Percentiles rank a stretch among this genome's conserved stretches.
phyloP scores from a whole-genome alignment of 1,139 yeast species.

The Pichia sp. region DNA sequence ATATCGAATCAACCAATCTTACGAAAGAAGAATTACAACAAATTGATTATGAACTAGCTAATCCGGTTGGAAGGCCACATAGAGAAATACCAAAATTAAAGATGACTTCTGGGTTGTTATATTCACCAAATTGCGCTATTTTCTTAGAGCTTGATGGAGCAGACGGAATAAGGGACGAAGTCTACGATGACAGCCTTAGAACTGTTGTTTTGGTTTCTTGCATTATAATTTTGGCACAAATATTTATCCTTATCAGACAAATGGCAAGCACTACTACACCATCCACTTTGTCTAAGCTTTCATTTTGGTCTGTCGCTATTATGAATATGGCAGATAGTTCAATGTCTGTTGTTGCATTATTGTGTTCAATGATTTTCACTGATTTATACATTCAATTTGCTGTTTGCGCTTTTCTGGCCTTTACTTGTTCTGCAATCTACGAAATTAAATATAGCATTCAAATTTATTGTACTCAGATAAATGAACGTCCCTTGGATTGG shows the following conservation, averaged over 20 bases:
- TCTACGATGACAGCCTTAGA: slow-evolving; percentile 38
- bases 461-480: slow-evolving; percentile 64
- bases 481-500: slow-evolving; percentile 61
- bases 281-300: slow-evolving; percentile 64
- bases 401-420: slow-evolving; percentile 62
- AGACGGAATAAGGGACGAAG: slow-evolving; percentile 54
- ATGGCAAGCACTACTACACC: slow-evolving; percentile 71
- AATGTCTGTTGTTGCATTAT: slow-evolving; percentile 52
- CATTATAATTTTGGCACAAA: slow-evolving; percentile 40
- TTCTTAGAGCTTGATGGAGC: slow-evolving; percentile 37
- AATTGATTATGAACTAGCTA: slow-evolving; percentile 63
- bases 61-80: slow-evolving; percentile 74
- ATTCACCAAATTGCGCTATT: slow-evolving; percentile 87
- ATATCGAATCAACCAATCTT: slow-evolving; percentile 53
- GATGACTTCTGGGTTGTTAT: slow-evolving; percentile 50
- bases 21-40: slow-evolving; percentile 44
- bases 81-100: slow-evolving; percentile 49
- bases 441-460: slow-evolving; percentile 70
- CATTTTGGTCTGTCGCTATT: slow-evolving; percentile 52
- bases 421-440: slow-evolving; percentile 65
- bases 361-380: slow-evolving; percentile 48
- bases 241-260: slow-evolving; percentile 50
- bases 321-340: slow-evolving; percentile 63
- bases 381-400: slow-evolving; percentile 60
- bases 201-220: slow-evolving; percentile 43